Conservation (phyloP, 768 basidiomycete species). For the Mycena vitilis region DNA sequence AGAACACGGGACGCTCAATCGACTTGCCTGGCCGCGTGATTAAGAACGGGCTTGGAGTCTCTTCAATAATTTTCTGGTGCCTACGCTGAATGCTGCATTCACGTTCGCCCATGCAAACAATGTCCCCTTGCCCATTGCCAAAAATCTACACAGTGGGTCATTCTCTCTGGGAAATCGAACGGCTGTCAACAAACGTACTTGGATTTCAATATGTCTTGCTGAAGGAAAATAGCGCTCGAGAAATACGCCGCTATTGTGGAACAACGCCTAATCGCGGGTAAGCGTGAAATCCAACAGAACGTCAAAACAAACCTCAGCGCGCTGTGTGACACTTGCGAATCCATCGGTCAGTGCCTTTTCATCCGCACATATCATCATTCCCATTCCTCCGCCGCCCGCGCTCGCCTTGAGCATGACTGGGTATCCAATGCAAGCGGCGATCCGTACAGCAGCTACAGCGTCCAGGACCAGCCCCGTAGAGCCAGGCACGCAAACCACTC, state of each 20-base stretch:
- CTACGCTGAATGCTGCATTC: constrained; percentile 78
- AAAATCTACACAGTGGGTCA: constrained; percentile 59
- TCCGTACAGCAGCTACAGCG: constrained; percentile 30
- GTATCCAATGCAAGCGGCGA: constrained; percentile 60
- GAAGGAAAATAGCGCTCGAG: constrained; percentile 68
- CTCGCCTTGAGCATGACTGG: constrained; percentile 78
- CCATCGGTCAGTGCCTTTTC: constrained; percentile 50
- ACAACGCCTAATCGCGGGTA: constrained; percentile 51
- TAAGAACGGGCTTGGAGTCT: constrained; percentile 73
- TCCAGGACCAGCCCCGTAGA: constrained; percentile 57
- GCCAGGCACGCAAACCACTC: constrained; percentile 68
- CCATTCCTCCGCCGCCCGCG: constrained; percentile 78
- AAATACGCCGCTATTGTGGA: constrained; percentile 64
- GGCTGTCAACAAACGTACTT: constrained; percentile 48
- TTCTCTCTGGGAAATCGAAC: background rate
- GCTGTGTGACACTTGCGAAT: constrained; percentile 51
- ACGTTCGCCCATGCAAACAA: constrained; percentile 74
- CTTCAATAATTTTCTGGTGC: constrained; percentile 81
- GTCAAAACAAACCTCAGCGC: constrained; percentile 53
- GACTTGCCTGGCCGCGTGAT: constrained; percentile 54
- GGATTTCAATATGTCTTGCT: constrained; percentile 75
- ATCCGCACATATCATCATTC: constrained; percentile 64
- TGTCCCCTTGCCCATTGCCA: constrained; percentile 69
- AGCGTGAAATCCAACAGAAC: too few relatives aligned
- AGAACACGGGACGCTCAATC: background rate